Conservation (phyloP, 306 rosid genomes). For the Sechiopsis laciniata region DNA sequence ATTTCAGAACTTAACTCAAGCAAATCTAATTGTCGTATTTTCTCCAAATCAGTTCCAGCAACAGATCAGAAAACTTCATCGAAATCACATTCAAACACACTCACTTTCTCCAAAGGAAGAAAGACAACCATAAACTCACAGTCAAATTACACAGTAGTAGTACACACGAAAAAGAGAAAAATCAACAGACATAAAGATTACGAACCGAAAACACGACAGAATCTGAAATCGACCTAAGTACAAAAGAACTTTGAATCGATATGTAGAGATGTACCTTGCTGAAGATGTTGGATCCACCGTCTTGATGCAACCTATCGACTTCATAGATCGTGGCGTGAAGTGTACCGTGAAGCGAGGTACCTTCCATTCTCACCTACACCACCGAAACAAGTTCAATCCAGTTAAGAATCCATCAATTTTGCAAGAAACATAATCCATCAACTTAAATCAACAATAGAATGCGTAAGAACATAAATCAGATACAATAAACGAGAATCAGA, state of each 20-base stretch:
- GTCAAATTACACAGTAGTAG: not conserved
- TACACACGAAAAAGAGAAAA: not conserved
- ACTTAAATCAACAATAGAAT: not conserved
- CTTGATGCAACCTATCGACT: conserved; percentile 49
- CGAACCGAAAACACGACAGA: not conserved
- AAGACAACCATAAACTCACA: conserved; percentile 5
- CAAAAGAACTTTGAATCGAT: not conserved
- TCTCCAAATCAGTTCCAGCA: not conserved
- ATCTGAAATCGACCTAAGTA: not conserved
- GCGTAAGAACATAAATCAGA: not conserved
- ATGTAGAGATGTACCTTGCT: conserved; percentile 41
- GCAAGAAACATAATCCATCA: not conserved
- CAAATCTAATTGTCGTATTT: not conserved
- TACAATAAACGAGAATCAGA: not conserved
- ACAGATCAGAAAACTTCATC: not conserved
- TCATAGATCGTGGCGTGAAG: conserved; percentile 83
- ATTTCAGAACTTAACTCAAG: not conserved
- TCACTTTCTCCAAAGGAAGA: not conserved
- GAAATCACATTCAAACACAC: not conserved
- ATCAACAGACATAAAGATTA: not conserved
- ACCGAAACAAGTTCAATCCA: not conserved
- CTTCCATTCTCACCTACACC: conserved; percentile 66
- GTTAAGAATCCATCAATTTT: not conserved
- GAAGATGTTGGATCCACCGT: conserved; percentile 49
- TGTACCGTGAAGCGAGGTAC: conserved; percentile 69